A percentile compares a stretch with the other conserved stretches of the same genome.
Conservation (phyloP, 306 rosid species). For the Hippophae gyantsensis region DNA sequence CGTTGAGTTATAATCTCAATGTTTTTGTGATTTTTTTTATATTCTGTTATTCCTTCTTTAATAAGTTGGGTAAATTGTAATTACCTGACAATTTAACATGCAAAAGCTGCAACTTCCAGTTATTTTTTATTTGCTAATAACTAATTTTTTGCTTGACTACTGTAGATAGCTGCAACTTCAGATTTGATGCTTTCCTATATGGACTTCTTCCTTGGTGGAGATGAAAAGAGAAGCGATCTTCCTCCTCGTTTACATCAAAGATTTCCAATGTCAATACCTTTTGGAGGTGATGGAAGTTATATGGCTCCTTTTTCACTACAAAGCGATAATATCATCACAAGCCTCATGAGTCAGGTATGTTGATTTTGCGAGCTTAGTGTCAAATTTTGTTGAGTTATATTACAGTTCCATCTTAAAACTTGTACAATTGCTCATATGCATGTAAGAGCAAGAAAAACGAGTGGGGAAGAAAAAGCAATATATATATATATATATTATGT, state of each 20-base stretch:
- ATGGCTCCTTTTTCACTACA: slow-evolving; percentile 88
- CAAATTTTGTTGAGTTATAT: no score
- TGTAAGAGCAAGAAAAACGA: background rate
- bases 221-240: slow-evolving; percentile 91
- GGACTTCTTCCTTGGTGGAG: slow-evolving; percentile 97
- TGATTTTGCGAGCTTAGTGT: slow-evolving; percentile 8
- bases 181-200: slow-evolving; percentile 90
- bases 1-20: no score
- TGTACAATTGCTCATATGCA: background rate
- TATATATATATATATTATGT: background rate
- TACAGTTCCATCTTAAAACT: no score
- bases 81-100: background rate
- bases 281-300: slow-evolving; percentile 97
- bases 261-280: slow-evolving; percentile 73
- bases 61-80: no score
- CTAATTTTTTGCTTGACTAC: slow-evolving; percentile 15
- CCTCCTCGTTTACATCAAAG: slow-evolving; percentile 78
- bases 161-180: slow-evolving; percentile 87
- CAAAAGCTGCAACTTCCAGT: background rate
- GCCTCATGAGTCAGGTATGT: slow-evolving; percentile 98
- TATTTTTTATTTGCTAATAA: background rate
- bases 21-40: no score
- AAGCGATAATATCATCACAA: slow-evolving; percentile 86
- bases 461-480: background rate
- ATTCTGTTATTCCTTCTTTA: no score